Base-by-base conservation (phyloP, 2,329 filamentous ascomycete species). In the Zopfia rhizophila region DNA sequence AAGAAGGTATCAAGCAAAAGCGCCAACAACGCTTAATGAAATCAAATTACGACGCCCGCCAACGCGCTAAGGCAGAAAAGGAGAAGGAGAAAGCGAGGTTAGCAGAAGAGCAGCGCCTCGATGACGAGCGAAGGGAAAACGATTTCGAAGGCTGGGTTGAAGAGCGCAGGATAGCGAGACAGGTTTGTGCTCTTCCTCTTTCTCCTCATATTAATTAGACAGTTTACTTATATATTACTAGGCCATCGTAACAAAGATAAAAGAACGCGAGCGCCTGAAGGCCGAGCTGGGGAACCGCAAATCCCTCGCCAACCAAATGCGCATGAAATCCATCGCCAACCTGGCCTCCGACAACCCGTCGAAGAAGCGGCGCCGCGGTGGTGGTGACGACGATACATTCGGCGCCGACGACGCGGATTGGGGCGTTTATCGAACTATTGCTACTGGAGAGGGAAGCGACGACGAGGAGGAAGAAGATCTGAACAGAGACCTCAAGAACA, bases 301-400 rank as follows among this genome's bases (percentile, higher is more conserved):
- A 72, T 97, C 92, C 0, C 85, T 97, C 14, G 94, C 94, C 7
- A 94, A 89, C 45, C 93, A 97, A 72, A 95, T 96, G 75, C 89
- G 94, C 53, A 99, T 99, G 94, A 97, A 97, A 76, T 93, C 88
- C 38, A 91, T 99, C 47, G 94, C 94, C 48, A 97, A 96, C 65
- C 86, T 99, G 1, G 94, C 94, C 3, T 92, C 93, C 0, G 94
- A 99, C 70, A 86, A 84, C 5, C 91, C 93, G 0, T 75, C 74
- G 5, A 91, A 92, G 70, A 95, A 96, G 72, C 84, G 93, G 45
- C 81, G 91, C 11, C 86, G 92, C 13, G 91, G 91, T 5, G 90
- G 89, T 6, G 90, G 88, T 3, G 93, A 97, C 66, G 94, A 99
- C 62, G 94, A 99, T 68, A 91, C 90, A 49, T 99, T 99, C 66